phyloP scores from a whole-genome alignment of 2,329 filamentous ascomycete genomes.

The Phialophora macrospora region DNA sequence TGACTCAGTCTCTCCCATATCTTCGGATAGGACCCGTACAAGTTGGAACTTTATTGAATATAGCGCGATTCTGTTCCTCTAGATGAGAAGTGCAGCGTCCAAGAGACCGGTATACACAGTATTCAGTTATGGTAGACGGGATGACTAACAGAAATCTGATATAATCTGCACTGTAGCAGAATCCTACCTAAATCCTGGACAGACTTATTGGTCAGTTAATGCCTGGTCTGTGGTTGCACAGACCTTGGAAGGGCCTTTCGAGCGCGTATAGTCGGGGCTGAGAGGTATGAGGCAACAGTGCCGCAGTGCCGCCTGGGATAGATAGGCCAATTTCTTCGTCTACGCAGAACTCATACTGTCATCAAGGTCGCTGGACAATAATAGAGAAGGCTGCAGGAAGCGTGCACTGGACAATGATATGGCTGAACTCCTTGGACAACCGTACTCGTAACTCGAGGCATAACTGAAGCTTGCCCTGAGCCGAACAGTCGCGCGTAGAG shows the following conservation, averaged over 20 bases:
- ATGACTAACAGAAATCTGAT: slow-evolving; percentile 25
- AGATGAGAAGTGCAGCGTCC: neutral
- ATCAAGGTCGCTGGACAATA: neutral
- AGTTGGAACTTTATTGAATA: neutral
- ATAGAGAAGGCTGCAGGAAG: neutral
- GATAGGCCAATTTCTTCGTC: neutral
- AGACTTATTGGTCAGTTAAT: slow-evolving; percentile 7
- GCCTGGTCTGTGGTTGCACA: slow-evolving; percentile 8
- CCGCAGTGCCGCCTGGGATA: neutral
- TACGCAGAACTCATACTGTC: neutral
- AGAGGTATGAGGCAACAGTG: slow-evolving; percentile 7
- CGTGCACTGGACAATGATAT: neutral
- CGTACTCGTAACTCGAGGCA: neutral
- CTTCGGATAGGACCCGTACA: neutral
- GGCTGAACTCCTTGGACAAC: neutral
- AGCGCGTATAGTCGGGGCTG: neutral
- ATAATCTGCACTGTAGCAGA: slow-evolving; percentile 14
- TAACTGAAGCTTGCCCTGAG: neutral
- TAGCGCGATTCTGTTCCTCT: neutral
- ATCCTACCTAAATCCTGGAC: neutral
- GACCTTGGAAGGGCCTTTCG: neutral
- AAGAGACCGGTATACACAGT: neutral
- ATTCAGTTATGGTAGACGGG: slow-evolving; percentile 1
- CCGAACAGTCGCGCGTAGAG: neutral
- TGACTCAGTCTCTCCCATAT: neutral